Evolutionary conservation across 768 basidiomycete species (phyloP).

Genomic region (Boletellus ananiceps): DNA sequence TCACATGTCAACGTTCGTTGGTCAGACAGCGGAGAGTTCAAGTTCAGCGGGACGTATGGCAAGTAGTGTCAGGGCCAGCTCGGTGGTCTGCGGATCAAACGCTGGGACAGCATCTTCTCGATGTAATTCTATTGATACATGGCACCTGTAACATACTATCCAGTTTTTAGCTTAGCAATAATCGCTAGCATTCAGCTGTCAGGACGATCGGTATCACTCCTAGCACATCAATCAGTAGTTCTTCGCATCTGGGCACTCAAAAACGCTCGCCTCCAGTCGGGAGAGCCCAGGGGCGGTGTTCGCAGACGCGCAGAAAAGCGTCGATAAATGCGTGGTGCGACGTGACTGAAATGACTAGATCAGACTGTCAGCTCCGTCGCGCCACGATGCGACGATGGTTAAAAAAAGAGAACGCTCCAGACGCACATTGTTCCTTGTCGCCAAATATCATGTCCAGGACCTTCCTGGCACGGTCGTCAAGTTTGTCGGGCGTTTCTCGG

Average conservation of each 20-base stretch:
- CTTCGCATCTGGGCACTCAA: too few species aligned
- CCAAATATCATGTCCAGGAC: constrained; percentile 57
- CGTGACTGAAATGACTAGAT: constrained; percentile 60
- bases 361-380: not conserved
- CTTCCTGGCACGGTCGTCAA: constrained; percentile 42
- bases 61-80: not conserved
- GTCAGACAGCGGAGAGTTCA: constrained; percentile 49
- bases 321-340: constrained; percentile 62
- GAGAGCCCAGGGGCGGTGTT: constrained; percentile 41
- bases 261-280: constrained; percentile 57
- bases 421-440: constrained; percentile 44
- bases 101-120: not conserved
- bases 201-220: constrained; percentile 26
- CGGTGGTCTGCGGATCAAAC: not conserved
- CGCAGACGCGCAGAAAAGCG: constrained; percentile 47
- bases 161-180: constrained; percentile 5
- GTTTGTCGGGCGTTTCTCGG: constrained; percentile 48
- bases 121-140: not conserved
- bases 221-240: constrained; percentile 8
- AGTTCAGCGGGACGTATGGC: constrained; percentile 51
- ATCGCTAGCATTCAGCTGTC: constrained; percentile 8
- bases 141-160: not conserved
- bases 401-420: not conserved
- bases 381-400: too few species aligned
- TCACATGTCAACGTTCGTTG: constrained; percentile 43